Conservation (phyloP, 441 rosid genomes). For the Mallotus repandus region DNA sequence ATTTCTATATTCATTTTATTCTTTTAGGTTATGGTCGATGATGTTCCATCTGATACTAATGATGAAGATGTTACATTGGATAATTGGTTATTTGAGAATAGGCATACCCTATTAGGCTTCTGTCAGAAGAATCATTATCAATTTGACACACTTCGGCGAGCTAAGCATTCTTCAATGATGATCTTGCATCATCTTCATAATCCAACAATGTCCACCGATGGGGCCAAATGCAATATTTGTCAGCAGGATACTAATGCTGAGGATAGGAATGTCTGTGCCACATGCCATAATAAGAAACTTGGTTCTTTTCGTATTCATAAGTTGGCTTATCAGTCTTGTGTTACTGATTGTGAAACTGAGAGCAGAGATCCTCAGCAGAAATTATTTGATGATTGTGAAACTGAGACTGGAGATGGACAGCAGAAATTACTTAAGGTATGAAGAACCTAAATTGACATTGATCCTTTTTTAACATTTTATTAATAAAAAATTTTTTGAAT, state of each 20-base stretch:
- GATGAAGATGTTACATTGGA: conserved; percentile 47
- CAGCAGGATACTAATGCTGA: conserved; percentile 26
- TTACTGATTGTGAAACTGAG: conserved; percentile 19
- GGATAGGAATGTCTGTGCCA: conserved; percentile 34
- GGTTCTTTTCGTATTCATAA: conserved; percentile 31
- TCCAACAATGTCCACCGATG: conserved; percentile 20
- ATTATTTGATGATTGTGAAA: conserved; percentile 11
- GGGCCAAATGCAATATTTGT: conserved; percentile 42
- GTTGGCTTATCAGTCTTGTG: conserved; percentile 25
- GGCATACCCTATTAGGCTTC: conserved; percentile 55
- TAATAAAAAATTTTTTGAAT: neutral
- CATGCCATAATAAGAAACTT: conserved; percentile 36
- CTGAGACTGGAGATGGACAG: conserved; percentile 11
- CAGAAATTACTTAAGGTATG: conserved; percentile 21
- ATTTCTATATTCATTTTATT: neutral
- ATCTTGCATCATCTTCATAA: conserved; percentile 56
- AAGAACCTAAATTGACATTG: conserved; percentile 3
- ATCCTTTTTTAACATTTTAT: neutral
- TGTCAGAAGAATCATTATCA: conserved; percentile 54
- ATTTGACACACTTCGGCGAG: conserved; percentile 68
- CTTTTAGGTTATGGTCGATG: conserved; percentile 44
- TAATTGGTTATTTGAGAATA: conserved; percentile 49
- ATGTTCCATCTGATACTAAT: conserved; percentile 42
- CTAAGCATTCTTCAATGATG: conserved; percentile 86
- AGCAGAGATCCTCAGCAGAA: conserved; percentile 4